Evolutionary conservation across 2,329 filamentous ascomycete species (phyloP).

Genomic region (Sarocladium oryzae): DNA sequence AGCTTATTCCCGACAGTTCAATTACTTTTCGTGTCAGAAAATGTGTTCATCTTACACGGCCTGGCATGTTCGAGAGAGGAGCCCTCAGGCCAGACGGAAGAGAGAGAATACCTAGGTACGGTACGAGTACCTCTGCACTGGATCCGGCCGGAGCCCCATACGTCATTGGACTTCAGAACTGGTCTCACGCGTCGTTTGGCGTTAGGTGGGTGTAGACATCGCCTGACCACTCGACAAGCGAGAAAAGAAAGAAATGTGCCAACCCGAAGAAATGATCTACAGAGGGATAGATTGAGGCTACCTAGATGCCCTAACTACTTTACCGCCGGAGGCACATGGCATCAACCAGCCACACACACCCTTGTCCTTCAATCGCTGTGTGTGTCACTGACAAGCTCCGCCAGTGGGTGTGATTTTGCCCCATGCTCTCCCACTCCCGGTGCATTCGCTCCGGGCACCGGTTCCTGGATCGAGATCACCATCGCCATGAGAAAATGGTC

Average conservation of each 20-base stretch:
- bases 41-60: no score
- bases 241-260: not conserved
- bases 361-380: not conserved
- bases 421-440: not conserved
- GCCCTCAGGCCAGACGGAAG: not conserved
- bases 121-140: no score
- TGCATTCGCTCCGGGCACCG: not conserved
- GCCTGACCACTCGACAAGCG: not conserved
- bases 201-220: no score
- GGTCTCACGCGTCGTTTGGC: not conserved
- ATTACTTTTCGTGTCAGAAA: no score
- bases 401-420: no score
- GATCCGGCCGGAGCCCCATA: not conserved
- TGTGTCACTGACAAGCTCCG: not conserved
- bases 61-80: not conserved
- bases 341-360: constrained; percentile 8
- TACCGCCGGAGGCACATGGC: no score
- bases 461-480: constrained; percentile 5
- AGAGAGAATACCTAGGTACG: not conserved
- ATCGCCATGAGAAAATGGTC: no score
- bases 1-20: no score
- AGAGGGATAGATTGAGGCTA: no score
- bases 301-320: no score
- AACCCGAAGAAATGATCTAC: no score
- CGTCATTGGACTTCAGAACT: not conserved